Evolutionary conservation across 2,329 filamentous ascomycete genomes (phyloP).

Genomic region (Colletotrichum graminicola): DNA sequence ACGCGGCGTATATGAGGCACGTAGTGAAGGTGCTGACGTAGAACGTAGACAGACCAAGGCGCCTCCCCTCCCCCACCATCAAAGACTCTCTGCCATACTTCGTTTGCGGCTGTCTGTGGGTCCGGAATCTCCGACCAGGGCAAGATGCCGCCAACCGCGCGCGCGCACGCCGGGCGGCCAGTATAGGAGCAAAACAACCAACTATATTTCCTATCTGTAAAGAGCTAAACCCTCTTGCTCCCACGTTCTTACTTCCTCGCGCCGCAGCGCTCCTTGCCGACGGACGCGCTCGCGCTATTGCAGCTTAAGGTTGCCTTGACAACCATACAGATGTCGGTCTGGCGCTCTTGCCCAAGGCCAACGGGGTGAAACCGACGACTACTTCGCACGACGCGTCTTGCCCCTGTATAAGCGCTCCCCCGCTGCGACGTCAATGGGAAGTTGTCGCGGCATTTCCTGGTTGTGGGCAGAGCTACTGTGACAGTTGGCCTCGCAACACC

Average conservation of each 20-base stretch:
- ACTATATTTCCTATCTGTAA: conserved; percentile 2
- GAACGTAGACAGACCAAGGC: neutral
- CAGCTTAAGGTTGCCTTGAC: neutral
- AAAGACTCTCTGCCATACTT: neutral
- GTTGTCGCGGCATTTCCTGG: neutral
- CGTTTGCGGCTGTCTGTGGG: neutral
- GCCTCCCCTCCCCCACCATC: too few species aligned
- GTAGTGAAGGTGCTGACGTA: conserved; percentile 12
- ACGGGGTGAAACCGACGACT: neutral
- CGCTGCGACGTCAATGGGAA: neutral
- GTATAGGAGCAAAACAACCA: neutral
- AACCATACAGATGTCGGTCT: neutral
- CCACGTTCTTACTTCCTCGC: neutral
- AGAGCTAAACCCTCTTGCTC: neutral
- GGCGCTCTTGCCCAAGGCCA: neutral
- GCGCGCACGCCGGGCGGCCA: neutral
- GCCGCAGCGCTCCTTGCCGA: neutral
- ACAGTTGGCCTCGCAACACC: too few species aligned
- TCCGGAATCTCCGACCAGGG: neutral
- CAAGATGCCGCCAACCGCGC: neutral
- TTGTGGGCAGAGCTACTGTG: neutral
- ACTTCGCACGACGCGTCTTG: neutral
- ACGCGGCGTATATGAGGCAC: conserved; percentile 18
- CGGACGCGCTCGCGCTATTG: neutral
- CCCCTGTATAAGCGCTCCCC: neutral